These are phyloP conservation scores for Rhizophagus clarus DNA, from an alignment of 192 early-diverging fungal genomes.

Conservation along the genomic window DNA sequence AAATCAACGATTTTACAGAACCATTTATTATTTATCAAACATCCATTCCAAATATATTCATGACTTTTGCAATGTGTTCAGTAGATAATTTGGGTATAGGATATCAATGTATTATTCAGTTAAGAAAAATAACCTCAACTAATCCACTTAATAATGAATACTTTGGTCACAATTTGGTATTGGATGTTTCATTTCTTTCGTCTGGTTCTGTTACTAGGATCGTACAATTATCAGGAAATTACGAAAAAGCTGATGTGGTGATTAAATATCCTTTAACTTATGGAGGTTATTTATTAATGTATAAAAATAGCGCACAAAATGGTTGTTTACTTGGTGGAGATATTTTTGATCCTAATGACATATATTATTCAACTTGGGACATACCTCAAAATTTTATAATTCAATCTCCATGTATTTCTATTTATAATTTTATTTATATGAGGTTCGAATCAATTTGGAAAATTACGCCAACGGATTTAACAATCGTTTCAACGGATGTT, in stretches of 20 bases:
- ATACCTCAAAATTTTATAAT: background rate
- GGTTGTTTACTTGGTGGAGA: background rate
- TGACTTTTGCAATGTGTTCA: background rate
- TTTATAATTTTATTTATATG: background rate
- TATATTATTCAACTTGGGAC: background rate
- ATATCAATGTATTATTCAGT: background rate
- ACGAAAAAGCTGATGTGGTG: background rate
- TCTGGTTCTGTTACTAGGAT: background rate
- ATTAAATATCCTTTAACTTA: background rate
- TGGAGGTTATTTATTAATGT: background rate
- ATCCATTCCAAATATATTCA: background rate
- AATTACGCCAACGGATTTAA: background rate
- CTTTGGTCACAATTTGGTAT: background rate
- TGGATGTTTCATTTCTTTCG: background rate
- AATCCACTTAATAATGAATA: no score
- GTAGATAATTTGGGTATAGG: background rate
- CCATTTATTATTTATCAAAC: background rate
- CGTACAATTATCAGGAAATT: background rate
- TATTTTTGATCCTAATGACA: background rate
- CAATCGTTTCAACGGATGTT: background rate
- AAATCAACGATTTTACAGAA: background rate
- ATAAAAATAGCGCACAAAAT: background rate
- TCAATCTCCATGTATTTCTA: background rate
- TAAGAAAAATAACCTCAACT: background rate
- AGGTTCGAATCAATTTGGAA: background rate